A percentile compares a stretch with the other conserved stretches of the same genome.
Conservation (phyloP, 495 filamentous ascomycete species). For the Annulohypoxylon stygium region DNA sequence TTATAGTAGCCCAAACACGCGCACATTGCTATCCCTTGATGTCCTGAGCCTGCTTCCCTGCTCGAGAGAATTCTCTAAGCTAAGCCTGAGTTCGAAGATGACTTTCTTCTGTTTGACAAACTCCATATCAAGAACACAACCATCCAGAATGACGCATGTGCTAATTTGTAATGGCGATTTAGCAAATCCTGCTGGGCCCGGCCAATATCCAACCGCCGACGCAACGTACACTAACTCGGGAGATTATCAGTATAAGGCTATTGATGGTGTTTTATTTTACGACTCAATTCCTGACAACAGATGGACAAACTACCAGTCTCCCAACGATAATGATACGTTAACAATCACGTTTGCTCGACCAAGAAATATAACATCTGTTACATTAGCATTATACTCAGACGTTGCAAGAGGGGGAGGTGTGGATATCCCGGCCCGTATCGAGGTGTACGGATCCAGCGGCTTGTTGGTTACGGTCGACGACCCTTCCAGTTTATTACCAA, state of each 20-base stretch:
- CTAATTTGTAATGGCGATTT: constrained; percentile 5
- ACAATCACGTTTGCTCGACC: constrained; percentile 58
- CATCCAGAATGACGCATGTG: not conserved
- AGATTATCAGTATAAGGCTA: constrained; percentile 58
- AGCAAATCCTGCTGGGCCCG: constrained; percentile 58
- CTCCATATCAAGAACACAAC: not conserved
- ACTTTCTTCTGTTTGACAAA: not conserved
- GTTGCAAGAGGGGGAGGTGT: constrained; percentile 53
- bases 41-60: not conserved
- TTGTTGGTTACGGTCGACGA: constrained; percentile 44
- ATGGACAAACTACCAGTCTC: constrained; percentile 60
- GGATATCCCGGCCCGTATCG: constrained; percentile 55
- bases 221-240: constrained; percentile 53
- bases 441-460: constrained; percentile 52
- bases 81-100: not conserved
- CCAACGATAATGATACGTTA: constrained; percentile 54
- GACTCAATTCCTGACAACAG: constrained; percentile 59
- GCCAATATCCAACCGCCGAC: constrained; percentile 53
- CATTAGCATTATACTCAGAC: constrained; percentile 57
- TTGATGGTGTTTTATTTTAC: constrained; percentile 61
- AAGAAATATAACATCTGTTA: constrained; percentile 55
- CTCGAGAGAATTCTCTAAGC: not conserved
- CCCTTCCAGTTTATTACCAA: constrained; percentile 50
- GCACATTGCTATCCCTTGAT: not conserved
- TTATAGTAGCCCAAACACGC: not conserved